phyloP scores from a whole-genome alignment of 1,284 basidiomycete genomes.

The Rhodotorula glutinis region DNA sequence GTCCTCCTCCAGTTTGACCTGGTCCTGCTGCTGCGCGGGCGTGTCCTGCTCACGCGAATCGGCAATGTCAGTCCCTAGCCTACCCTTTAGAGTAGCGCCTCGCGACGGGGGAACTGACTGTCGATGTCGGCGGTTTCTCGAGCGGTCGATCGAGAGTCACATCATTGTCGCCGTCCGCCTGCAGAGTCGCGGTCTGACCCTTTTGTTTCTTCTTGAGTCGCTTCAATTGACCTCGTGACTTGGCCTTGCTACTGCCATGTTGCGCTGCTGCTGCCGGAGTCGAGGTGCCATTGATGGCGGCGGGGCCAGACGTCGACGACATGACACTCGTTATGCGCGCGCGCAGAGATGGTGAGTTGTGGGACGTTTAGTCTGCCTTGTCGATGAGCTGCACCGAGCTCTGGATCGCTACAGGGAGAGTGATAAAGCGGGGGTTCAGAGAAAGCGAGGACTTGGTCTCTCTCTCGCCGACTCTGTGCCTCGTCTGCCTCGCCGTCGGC shows the following conservation, averaged over 20 bases:
- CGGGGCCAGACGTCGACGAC: background rate
- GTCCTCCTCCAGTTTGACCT: background rate
- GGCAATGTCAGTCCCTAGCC: too few relatives aligned
- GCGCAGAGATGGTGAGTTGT: too few relatives aligned
- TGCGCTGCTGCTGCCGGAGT: background rate
- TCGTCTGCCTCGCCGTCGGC: too few relatives aligned
- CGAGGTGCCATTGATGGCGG: conserved; percentile 11
- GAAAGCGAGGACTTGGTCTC: too few relatives aligned
- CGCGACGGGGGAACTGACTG: background rate
- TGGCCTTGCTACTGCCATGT: conserved; percentile 15
- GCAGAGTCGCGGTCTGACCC: background rate
- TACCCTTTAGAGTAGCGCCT: too few relatives aligned
- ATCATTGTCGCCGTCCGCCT: background rate
- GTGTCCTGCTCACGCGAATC: too few relatives aligned
- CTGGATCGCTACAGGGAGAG: too few relatives aligned
- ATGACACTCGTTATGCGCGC: too few relatives aligned
- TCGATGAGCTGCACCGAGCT: too few relatives aligned
- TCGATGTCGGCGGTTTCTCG: conserved; percentile 9
- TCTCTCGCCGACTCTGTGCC: too few relatives aligned
- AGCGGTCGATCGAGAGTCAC: conserved; percentile 3
- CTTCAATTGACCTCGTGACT: conserved; percentile 44
- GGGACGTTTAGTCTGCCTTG: too few relatives aligned
- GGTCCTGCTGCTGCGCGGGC: background rate
- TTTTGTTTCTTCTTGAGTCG: conserved; percentile 44
- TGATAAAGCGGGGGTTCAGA: too few relatives aligned